Percentiles rank a stretch among this genome's conserved stretches.
Conservation (phyloP, 2,329 filamentous ascomycete species). For the Eutypa lata region DNA sequence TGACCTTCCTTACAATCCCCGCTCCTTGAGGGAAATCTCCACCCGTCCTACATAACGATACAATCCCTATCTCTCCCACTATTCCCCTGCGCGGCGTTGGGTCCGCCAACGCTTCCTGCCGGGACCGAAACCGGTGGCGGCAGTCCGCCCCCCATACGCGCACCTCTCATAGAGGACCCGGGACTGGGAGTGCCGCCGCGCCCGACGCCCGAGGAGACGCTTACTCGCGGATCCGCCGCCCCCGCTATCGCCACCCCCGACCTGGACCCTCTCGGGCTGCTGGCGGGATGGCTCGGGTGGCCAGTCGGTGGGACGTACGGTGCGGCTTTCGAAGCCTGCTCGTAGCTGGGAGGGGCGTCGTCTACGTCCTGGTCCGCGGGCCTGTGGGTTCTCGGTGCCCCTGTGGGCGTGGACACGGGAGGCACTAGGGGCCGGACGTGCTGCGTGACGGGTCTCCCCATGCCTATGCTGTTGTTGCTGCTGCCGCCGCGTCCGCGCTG, state of each 20-base stretch:
- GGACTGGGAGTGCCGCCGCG: conserved; percentile 20
- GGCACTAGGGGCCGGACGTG: conserved; percentile 46
- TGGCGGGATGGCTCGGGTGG: conserved; percentile 47
- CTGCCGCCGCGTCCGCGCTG: conserved; percentile 15
- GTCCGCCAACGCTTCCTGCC: conserved; percentile 1
- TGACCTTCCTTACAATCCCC: too few relatives aligned
- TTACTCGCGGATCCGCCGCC: conserved; percentile 17
- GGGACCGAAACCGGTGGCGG: conserved; percentile 11
- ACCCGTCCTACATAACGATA: conserved; percentile 22
- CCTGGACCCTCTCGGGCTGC: conserved; percentile 28
- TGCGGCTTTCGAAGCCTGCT: conserved; percentile 50
- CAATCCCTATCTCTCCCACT: conserved; percentile 26
- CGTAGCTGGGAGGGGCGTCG: conserved; percentile 56
- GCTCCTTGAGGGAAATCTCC: neutral
- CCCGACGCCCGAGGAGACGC: conserved; percentile 1
- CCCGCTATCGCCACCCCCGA: too few relatives aligned
- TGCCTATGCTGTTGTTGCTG: too few relatives aligned
- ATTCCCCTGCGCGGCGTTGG: conserved; percentile 4
- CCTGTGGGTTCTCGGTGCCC: conserved; percentile 25
- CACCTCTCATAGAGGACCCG: conserved; percentile 36
- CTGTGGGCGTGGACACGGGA: conserved; percentile 36
- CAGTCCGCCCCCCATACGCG: conserved; percentile 16
- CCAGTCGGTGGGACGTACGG: conserved; percentile 51
- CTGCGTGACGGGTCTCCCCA: conserved; percentile 23
- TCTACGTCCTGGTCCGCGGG: conserved; percentile 39